Percentiles rank a stretch among this genome's conserved stretches.
These are phyloP conservation scores for Cystodermella granulosa DNA, from an alignment of 1,284 basidiomycete species.

Conservation along the genomic window DNA sequence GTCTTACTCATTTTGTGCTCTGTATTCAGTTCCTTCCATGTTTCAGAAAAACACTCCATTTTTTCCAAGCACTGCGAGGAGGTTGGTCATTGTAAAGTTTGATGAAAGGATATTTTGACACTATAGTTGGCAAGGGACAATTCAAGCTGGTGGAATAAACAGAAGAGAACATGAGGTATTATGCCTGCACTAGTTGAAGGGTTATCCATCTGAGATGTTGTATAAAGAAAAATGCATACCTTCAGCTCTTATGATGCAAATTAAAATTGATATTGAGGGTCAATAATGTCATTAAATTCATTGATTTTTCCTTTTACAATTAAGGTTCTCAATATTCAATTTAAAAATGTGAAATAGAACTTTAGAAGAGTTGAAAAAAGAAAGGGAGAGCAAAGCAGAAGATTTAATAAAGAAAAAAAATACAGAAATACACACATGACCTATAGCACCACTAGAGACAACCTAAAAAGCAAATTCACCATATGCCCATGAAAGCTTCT, in stretches of 20 bases:
- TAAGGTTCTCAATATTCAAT: too few relatives aligned
- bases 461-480: too few relatives aligned
- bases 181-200: conserved; percentile 90
- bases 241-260: conserved; percentile 68
- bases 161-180: conserved; percentile 93
- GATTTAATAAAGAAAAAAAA: too few relatives aligned
- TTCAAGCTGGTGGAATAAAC: conserved; percentile 87
- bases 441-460: too few relatives aligned
- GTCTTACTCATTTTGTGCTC: conserved; percentile 74
- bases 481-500: too few relatives aligned
- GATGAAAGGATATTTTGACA: conserved; percentile 90
- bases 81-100: conserved; percentile 99
- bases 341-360: too few relatives aligned
- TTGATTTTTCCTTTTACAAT: too few relatives aligned
- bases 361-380: too few relatives aligned
- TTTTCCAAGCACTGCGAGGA: conserved; percentile 87
- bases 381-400: too few relatives aligned
- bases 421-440: too few relatives aligned
- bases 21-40: conserved; percentile 76
- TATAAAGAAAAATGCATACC: conserved; percentile 90
- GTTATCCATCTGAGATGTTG: conserved; percentile 78
- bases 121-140: conserved; percentile 75
- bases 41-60: conserved; percentile 92
- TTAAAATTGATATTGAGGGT: conserved; percentile 6
- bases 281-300: too few relatives aligned